phyloP scores from a whole-genome alignment of 805 yeast species.

The Debaryomyces prosopidis region DNA sequence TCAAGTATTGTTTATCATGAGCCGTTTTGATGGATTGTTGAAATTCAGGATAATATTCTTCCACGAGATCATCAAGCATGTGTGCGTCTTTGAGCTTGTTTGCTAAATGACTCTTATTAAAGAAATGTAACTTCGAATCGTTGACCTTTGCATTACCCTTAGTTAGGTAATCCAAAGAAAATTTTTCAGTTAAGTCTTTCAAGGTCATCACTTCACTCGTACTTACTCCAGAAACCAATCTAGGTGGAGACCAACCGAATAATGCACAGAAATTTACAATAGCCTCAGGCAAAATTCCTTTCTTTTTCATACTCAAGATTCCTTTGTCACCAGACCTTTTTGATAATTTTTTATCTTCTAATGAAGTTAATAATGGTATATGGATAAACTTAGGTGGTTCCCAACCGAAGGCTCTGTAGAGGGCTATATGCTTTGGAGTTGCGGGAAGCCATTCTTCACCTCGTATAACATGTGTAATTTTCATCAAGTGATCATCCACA shows the following conservation, averaged over 20 bases:
- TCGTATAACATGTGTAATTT: slow-evolving; percentile 88
- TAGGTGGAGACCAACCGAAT: slow-evolving; percentile 92
- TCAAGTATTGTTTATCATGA: slow-evolving; percentile 21
- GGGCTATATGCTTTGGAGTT: slow-evolving; percentile 89
- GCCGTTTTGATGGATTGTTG: slow-evolving; percentile 7
- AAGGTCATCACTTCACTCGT: slow-evolving; percentile 53
- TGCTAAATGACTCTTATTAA: slow-evolving; percentile 71
- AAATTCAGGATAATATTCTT: slow-evolving; percentile 25
- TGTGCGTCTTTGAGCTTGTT: slow-evolving; percentile 39
- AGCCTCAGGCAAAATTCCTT: slow-evolving; percentile 84
- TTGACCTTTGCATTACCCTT: slow-evolving; percentile 94
- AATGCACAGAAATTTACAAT: slow-evolving; percentile 82
- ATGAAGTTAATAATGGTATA: slow-evolving; percentile 80
- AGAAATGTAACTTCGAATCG: slow-evolving; percentile 67
- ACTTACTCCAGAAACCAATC: slow-evolving; percentile 47
- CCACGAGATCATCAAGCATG: slow-evolving; percentile 36
- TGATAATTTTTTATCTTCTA: slow-evolving; percentile 73
- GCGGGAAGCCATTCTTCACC: slow-evolving; percentile 99
- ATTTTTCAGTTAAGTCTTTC: slow-evolving; percentile 52
- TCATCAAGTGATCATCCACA: slow-evolving; percentile 91
- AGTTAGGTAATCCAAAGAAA: slow-evolving; percentile 73
- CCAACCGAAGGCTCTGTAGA: slow-evolving; percentile 89
- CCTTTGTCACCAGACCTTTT: slow-evolving; percentile 85
- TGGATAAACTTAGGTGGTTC: slow-evolving; percentile 78
- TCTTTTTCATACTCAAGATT: slow-evolving; percentile 53